Percentiles rank a stretch among this genome's conserved stretches.
phyloP scores from a whole-genome alignment of 2,329 filamentous ascomycete genomes.

The Basipetospora chlamydospora region DNA sequence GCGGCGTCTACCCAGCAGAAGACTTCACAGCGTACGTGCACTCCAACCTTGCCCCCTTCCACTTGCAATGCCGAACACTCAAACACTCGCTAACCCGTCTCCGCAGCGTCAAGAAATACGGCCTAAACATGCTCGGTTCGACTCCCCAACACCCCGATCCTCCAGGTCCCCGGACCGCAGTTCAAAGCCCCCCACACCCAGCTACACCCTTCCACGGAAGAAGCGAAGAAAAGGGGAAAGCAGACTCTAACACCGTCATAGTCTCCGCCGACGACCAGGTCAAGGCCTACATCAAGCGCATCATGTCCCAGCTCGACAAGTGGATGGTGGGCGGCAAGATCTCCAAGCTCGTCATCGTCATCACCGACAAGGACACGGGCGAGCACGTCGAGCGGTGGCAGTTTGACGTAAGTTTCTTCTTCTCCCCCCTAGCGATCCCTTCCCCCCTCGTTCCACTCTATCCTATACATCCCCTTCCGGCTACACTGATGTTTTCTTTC shows the following conservation, averaged over 20 bases:
- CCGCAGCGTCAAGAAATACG: conserved; percentile 83
- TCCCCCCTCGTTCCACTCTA: too few relatives aligned
- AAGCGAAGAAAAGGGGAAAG: background rate
- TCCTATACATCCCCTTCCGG: too few relatives aligned
- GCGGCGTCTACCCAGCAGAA: conserved; percentile 76
- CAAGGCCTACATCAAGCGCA: conserved; percentile 97
- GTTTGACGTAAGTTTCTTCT: conserved; percentile 55
- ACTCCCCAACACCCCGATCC: conserved; percentile 7
- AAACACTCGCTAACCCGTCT: background rate
- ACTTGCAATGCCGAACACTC: background rate
- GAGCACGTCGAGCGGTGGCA: conserved; percentile 97
- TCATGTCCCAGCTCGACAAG: conserved; percentile 93
- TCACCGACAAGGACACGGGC: conserved; percentile 92
- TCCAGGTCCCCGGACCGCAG: too few relatives aligned
- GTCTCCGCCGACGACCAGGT: conserved; percentile 96
- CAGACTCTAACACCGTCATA: conserved; percentile 15
- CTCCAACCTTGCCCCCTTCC: background rate
- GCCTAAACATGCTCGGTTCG: conserved; percentile 83
- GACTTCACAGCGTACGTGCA: conserved; percentile 74
- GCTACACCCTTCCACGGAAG: background rate
- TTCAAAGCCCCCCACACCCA: background rate
- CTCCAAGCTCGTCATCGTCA: conserved; percentile 89
- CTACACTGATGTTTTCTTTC: too few relatives aligned
- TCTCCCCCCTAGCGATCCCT: background rate
- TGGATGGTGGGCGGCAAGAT: conserved; percentile 98